Percentiles rank a stretch among this genome's conserved stretches.
Evolutionary conservation across 306 rosid genomes (phyloP).

Genomic region (Cicer pinnatifidum): DNA sequence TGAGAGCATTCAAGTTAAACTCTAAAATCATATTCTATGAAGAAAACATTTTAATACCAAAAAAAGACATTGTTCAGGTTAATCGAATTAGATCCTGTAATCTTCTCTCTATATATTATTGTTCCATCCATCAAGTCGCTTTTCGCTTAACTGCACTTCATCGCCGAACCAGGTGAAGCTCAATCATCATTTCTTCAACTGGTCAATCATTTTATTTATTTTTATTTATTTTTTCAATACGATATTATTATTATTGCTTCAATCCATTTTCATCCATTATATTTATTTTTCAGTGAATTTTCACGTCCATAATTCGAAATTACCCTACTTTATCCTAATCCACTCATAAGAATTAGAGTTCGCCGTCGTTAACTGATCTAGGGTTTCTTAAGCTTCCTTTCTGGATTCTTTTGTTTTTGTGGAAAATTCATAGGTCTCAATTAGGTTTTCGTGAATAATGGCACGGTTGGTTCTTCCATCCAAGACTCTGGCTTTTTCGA

Average conservation of each 20-base stretch:
- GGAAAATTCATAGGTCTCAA: constrained; percentile 9
- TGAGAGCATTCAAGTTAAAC: too few species aligned
- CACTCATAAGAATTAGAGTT: constrained; percentile 24
- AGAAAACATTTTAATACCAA: too few species aligned
- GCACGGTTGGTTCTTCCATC: constrained; percentile 56
- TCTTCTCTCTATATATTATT: constrained; percentile 2
- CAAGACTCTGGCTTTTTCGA: constrained; percentile 45
- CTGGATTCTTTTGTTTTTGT: constrained; percentile 28
- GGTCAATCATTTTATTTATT: not conserved
- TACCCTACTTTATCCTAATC: constrained; percentile 48
- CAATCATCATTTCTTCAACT: not conserved
- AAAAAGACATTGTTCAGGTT: too few species aligned
- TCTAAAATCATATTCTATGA: too few species aligned
- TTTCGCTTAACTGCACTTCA: constrained; percentile 18
- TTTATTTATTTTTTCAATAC: not conserved
- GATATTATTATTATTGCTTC: not conserved
- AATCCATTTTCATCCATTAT: not conserved
- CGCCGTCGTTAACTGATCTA: constrained; percentile 40
- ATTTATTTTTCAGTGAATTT: constrained; percentile 36
- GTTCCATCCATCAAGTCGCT: not conserved
- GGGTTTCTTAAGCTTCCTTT: constrained; percentile 44
- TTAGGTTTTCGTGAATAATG: constrained; percentile 44
- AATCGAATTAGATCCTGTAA: too few species aligned
- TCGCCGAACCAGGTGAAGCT: constrained; percentile 39
- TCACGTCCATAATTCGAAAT: constrained; percentile 42